A percentile compares a stretch with the other conserved stretches of the same genome.
Evolutionary conservation across 164 flowering plant species (phyloP).

Genomic region (Akebia trifoliata): DNA sequence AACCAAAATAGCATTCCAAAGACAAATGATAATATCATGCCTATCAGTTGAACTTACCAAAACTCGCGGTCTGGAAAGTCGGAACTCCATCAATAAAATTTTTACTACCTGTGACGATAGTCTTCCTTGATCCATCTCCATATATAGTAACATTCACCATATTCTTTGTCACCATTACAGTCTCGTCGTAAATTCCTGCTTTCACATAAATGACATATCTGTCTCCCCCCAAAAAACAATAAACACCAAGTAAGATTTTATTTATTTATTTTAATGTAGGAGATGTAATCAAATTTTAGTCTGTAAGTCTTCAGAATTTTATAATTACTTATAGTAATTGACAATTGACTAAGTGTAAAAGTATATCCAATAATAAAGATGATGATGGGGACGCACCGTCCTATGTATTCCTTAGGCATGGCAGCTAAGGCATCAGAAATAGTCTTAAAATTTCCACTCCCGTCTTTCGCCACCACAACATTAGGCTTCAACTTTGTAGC

Average conservation of each 20-base stretch:
- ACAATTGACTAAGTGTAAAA: too few species aligned
- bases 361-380: too few species aligned
- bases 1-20: neutral
- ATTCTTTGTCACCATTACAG: constrained; percentile 42
- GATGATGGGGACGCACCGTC: constrained; percentile 37
- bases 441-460: constrained; percentile 60
- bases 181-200: constrained; percentile 63
- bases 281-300: too few species aligned
- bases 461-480: constrained; percentile 75
- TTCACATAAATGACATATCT: constrained; percentile 65
- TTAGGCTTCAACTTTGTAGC: constrained; percentile 33
- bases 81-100: constrained; percentile 56
- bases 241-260: neutral
- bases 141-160: constrained; percentile 67
- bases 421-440: constrained; percentile 54
- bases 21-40: neutral
- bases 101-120: constrained; percentile 61
- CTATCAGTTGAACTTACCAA: constrained; percentile 31
- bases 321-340: too few species aligned
- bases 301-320: too few species aligned
- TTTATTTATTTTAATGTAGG: too few species aligned
- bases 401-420: constrained; percentile 42
- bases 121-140: constrained; percentile 81
- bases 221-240: constrained; percentile 2
- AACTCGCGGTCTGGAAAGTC: constrained; percentile 60